These are phyloP conservation scores for Cymbopogon flexuosus DNA, from an alignment of 202 grass and related monocot species.

Conservation along the genomic window DNA sequence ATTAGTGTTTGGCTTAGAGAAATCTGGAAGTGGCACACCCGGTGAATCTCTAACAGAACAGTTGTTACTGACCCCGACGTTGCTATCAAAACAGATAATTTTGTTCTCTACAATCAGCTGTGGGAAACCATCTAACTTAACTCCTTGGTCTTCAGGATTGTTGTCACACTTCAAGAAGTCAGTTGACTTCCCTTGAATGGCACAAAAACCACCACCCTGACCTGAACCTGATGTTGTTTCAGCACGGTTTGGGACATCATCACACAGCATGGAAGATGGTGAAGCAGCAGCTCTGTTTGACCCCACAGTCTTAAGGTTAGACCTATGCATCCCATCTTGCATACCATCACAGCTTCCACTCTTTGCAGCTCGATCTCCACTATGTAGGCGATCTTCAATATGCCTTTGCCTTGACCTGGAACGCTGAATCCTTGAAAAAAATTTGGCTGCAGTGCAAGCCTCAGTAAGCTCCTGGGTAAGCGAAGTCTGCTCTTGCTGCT, in stretches of 20 bases:
- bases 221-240: conserved; percentile 2
- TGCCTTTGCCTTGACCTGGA: conserved; percentile 63
- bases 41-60: conserved; percentile 24
- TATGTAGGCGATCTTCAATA: conserved; percentile 36
- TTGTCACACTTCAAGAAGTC: conserved; percentile 19
- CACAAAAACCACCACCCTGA: conserved; percentile 20
- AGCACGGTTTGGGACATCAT: conserved; percentile 21
- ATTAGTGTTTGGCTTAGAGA: conserved; percentile 7
- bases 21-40: background rate
- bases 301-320: background rate
- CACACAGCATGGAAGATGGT: background rate
- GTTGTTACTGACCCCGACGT: background rate
- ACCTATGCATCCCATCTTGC: conserved; percentile 19
- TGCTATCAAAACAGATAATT: background rate
- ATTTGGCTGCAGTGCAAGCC: conserved; percentile 23
- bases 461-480: conserved; percentile 34
- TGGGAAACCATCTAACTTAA: conserved; percentile 12
- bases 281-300: background rate
- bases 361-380: conserved; percentile 24
- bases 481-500: conserved; percentile 30
- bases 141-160: conserved; percentile 27
- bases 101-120: conserved; percentile 5
- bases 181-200: conserved; percentile 13
- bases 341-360: conserved; percentile 15
- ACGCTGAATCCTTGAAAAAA: conserved; percentile 55